Base-by-base conservation (phyloP, 208 protist genomes). In the Tritrichomonas musculus region DNA sequence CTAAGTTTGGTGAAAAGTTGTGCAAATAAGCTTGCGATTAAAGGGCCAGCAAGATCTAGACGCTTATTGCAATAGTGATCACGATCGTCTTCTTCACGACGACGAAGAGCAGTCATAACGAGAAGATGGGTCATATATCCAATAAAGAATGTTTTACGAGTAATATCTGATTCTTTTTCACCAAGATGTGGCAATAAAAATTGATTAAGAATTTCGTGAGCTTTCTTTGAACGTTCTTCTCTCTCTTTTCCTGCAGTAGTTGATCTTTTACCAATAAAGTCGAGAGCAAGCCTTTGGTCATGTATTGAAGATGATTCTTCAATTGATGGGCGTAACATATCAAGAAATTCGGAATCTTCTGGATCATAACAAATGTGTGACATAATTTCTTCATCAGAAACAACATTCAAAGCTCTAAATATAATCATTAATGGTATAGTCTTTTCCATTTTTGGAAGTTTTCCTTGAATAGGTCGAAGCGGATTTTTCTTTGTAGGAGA, bases 31-130 rank as follows among this genome's bases (percentile, higher is more conserved):
- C 44, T 80, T 33, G 88, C 94, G 0, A 99, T 55, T 0, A 99
- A 94, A 69, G 97, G 94, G 57, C 98, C 98, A 33, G 98, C 97
- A 33, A 98, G 94, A 94, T 99, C 98, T 1, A 98, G 93, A 50
- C 97, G 95, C 95, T 99, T 99, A 95, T 98, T 98, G 64, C 96
- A 97, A 93, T 97, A 97, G 95, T 98, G 97, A 95, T 99, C 97
- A 82, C 97, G 93, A 94, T 96, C 95, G 93, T 98, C 97, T 92
- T 97, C 97, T 8, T 97, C 94, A 73, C 96, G 94, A 39, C 94
- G n/a, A 33, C 95, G 72, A 11, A 95, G 44, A 77, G 77, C 65
- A 73, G 84, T 93, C 13, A 69, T 82, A 14, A 94, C 50, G 4
- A 94, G 93, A 13, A 73, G n/a, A 30, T 93, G 41, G 49, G 60